Percentiles rank a stretch among this genome's conserved stretches.
These are phyloP conservation scores for Umbellularia californica DNA, from an alignment of 164 flowering plant genomes.

Conservation along the genomic window DNA sequence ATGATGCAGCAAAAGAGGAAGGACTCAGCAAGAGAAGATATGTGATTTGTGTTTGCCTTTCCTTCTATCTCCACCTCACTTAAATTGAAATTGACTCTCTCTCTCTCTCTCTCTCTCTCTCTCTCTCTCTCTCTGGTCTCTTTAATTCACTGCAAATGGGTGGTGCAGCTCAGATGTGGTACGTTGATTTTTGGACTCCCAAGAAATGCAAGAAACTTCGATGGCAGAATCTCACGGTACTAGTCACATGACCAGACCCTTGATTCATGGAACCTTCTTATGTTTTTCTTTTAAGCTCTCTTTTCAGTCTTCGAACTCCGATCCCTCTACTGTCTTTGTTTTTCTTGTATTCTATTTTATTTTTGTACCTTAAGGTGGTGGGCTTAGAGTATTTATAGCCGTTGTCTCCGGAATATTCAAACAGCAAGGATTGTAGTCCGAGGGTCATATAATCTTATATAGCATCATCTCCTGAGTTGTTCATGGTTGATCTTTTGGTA, in stretches of 20 bases:
- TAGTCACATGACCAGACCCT: slow-evolving; percentile 59
- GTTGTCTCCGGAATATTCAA: slow-evolving; percentile 49
- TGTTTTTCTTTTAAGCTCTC: too few species aligned
- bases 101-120: too few species aligned
- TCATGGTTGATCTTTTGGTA: too few species aligned
- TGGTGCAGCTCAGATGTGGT: too few species aligned
- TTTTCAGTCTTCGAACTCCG: slow-evolving; percentile 33
- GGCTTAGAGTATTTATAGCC: slow-evolving; percentile 45
- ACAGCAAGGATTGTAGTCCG: background rate
- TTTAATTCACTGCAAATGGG: slow-evolving; percentile 12
- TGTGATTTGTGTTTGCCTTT: background rate
- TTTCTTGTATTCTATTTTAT: background rate
- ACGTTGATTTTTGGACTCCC: background rate
- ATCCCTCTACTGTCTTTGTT: slow-evolving; percentile 8
- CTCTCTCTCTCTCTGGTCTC: background rate
- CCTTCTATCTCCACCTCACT: too few species aligned
- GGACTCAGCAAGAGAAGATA: background rate
- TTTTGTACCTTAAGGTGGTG: slow-evolving; percentile 14
- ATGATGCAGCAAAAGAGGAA: background rate
- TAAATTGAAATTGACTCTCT: too few species aligned
- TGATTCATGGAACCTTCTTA: slow-evolving; percentile 61
- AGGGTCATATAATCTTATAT: background rate
- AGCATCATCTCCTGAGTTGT: too few species aligned
- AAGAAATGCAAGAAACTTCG: slow-evolving; percentile 19
- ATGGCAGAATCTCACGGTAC: slow-evolving; percentile 32